Evolutionary conservation across 1,139 yeast species (phyloP).

Genomic region (Chernovozyma sophiae-reginae): DNA sequence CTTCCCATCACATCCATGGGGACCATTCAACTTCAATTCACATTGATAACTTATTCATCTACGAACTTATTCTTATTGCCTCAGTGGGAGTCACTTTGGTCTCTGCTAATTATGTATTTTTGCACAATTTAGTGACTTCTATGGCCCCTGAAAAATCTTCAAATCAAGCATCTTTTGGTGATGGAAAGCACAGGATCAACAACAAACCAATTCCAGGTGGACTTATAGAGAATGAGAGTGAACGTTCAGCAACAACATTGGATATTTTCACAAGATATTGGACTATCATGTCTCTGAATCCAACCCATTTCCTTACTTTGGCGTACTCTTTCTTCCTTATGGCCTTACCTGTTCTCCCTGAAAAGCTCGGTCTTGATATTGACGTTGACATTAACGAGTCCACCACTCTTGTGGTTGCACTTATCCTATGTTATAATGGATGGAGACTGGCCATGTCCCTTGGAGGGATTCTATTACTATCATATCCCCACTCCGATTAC

Average conservation of each 20-base stretch:
- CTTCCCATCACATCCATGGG: slow-evolving; percentile 53
- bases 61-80: slow-evolving; percentile 24
- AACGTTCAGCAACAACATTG: not conserved
- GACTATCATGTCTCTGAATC: slow-evolving; percentile 39
- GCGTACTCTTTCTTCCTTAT: slow-evolving; percentile 43
- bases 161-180: not conserved
- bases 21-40: slow-evolving; percentile 10
- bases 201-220: not conserved
- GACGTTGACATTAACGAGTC: slow-evolving; percentile 44
- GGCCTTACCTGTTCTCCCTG: slow-evolving; percentile 32
- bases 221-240: not conserved
- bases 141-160: not conserved
- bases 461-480: slow-evolving; percentile 50
- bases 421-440: slow-evolving; percentile 48
- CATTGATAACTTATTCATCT: slow-evolving; percentile 10
- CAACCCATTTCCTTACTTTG: slow-evolving; percentile 62
- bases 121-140: slow-evolving; percentile 31
- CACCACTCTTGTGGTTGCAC: slow-evolving; percentile 49
- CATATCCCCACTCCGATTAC: slow-evolving; percentile 46
- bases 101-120: slow-evolving; percentile 35
- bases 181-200: not conserved
- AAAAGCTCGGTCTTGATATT: slow-evolving; percentile 21
- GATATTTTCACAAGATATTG: not conserved
- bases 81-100: slow-evolving; percentile 31
- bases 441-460: slow-evolving; percentile 50